A percentile compares a stretch with the other conserved stretches of the same genome.
Evolutionary conservation across 2,329 filamentous ascomycete species (phyloP).

Genomic region (Herpotrichia juniperi): DNA sequence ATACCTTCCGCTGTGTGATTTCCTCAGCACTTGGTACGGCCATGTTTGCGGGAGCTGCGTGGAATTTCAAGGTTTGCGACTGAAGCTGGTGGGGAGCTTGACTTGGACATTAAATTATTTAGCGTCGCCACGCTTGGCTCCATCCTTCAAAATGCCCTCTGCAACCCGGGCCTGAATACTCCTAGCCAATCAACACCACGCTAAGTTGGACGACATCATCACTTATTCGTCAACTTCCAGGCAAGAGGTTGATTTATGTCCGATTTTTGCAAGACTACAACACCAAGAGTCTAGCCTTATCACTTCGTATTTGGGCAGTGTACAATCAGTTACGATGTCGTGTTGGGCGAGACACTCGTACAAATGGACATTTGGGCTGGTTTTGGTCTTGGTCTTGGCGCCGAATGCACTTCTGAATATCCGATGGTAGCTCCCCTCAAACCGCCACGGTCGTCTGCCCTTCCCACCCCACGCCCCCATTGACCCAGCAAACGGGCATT

Average conservation of each 20-base stretch:
- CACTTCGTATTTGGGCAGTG: no score
- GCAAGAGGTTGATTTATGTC: no score
- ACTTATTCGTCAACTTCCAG: no score
- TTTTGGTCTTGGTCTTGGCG: no score
- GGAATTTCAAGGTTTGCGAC: slow-evolving; percentile 8
- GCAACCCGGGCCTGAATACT: no score
- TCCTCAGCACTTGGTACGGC: slow-evolving; percentile 56
- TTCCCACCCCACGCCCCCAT: slow-evolving; percentile 42
- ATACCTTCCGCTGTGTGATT: slow-evolving; percentile 66
- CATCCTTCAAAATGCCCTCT: no score
- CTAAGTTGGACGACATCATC: slow-evolving; percentile 35
- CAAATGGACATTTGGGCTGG: no score
- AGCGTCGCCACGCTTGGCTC: slow-evolving; percentile 27
- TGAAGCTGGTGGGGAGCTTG: slow-evolving; percentile 23
- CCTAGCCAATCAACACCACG: slow-evolving; percentile 28
- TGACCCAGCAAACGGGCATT: slow-evolving; percentile 38
- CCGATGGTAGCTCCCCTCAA: slow-evolving; percentile 15
- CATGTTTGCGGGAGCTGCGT: slow-evolving; percentile 45
- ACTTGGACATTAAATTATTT: slow-evolving; percentile 27
- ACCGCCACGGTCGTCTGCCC: slow-evolving; percentile 38
- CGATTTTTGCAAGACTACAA: no score
- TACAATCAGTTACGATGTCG: no score
- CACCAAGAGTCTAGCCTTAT: no score
- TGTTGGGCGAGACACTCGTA: no score
- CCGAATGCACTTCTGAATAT: neutral